Evolutionary conservation across 140 eudicot genomes (phyloP).

Genomic region (Anethum foeniculum): DNA sequence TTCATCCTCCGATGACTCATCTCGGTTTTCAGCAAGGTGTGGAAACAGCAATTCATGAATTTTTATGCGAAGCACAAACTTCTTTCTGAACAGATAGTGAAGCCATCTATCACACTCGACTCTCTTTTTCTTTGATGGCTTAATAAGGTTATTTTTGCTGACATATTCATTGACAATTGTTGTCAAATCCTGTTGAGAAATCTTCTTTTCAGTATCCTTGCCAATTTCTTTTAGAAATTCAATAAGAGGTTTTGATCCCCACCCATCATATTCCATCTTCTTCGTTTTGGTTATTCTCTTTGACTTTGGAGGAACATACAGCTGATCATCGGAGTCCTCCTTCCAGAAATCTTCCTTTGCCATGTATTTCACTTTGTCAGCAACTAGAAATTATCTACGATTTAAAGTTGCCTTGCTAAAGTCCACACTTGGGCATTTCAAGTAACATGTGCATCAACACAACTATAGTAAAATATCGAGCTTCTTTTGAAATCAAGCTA

Average conservation of each 20-base stretch:
- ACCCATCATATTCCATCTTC: conserved; percentile 58
- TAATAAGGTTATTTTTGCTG: conserved; percentile 30
- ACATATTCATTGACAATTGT: conserved; percentile 45
- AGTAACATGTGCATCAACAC: neutral
- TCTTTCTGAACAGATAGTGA: conserved; percentile 53
- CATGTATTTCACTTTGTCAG: conserved; percentile 16
- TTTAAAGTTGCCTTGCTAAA: neutral
- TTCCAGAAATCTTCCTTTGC: conserved; percentile 49
- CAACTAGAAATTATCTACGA: neutral
- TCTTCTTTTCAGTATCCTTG: conserved; percentile 29
- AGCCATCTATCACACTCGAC: conserved; percentile 70
- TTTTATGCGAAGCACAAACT: conserved; percentile 42
- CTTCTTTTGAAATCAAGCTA: neutral
- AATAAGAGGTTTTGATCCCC: conserved; percentile 69
- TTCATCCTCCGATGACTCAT: conserved; percentile 52
- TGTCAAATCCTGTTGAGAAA: conserved; percentile 47
- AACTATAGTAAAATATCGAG: neutral
- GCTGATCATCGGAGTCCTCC: conserved; percentile 31
- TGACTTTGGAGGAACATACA: conserved; percentile 21
- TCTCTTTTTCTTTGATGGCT: conserved; percentile 60
- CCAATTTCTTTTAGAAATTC: conserved; percentile 74
- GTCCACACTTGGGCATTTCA: neutral
- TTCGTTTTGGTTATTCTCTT: conserved; percentile 40
- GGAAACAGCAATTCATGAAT: conserved; percentile 47
- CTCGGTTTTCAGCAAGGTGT: conserved; percentile 65